Evolutionary conservation across 768 basidiomycete genomes (phyloP), one percentile per base, ranked within the genome.

Genomic region (Tylopilus vinaceipallidus): DNA sequence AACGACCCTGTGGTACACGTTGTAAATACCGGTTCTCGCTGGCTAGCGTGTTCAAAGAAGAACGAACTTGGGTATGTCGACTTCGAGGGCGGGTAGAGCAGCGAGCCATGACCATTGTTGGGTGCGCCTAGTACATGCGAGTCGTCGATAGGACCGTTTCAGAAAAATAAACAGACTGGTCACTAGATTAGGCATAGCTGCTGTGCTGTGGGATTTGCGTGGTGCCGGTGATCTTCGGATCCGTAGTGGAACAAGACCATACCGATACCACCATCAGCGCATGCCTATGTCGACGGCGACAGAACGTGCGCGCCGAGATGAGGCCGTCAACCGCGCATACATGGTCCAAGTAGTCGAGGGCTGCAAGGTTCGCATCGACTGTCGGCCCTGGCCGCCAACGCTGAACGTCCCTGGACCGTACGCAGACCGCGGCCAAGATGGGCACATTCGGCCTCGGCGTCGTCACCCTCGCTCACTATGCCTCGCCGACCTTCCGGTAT

Each of bases 401-500:
- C 27, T 49, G 22, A 48, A 22, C 22, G 8, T 32, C 41, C 32
- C 41, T n/a, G 11, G 23, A 11, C 12, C 26, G 7, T 17, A 4
- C 11, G 30, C 19, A 88, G 80, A 82, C 83, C 49, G 83, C 78
- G 49, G 65, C 73, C 45, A 71, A 76, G 60, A 73, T 73, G 47
- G 78, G 77, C 13, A 75, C 71, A 33, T 55, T 85, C 38, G 83
- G 87, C 4, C 53, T 81, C 29, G 84, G 84, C n/a, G 61, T 81
- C 23, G 76, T 81, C 10, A 74, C 80, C 37, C 69, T 91, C 40
- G 81, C 72, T 13, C 86, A 91, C 59, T 77, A 82, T 62, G 70
- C 75, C n/a, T 91, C 83, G 83, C 86, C 87, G 27, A 57, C 73
- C 27, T 90, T 91, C 66, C 76, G 83, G 87, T 87, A 52, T 57